phyloP scores from a whole-genome alignment of 2,329 filamentous ascomycete genomes.

The Calonectria naviculata region DNA sequence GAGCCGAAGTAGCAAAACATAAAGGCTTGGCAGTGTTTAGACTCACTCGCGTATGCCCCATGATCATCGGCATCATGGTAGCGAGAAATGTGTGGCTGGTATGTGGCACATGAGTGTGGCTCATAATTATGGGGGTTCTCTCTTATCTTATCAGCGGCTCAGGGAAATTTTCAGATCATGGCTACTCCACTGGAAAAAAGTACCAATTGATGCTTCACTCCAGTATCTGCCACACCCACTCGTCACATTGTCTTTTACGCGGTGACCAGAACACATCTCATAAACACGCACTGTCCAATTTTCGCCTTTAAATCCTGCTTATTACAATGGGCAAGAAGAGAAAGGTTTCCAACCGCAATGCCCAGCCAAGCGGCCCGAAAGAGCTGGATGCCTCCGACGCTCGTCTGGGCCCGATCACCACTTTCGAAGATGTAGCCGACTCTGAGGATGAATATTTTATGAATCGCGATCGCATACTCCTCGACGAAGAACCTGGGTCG shows the following conservation, averaged over 20 bases:
- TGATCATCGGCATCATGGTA: not conserved
- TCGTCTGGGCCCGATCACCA: conserved; percentile 69
- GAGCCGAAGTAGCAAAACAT: too few relatives aligned
- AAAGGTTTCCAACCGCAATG: conserved; percentile 70
- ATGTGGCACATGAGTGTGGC: not conserved
- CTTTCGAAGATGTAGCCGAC: conserved; percentile 88
- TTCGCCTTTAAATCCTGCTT: too few relatives aligned
- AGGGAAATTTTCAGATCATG: conserved; percentile 13
- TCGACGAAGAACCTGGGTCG: conserved; percentile 83
- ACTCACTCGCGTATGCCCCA: not conserved
- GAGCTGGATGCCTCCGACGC: conserved; percentile 69
- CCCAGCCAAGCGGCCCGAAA: conserved; percentile 61
- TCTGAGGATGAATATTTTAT: conserved; percentile 95
- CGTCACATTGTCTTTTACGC: not conserved
- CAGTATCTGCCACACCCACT: not conserved
- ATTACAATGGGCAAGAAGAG: conserved; percentile 72
- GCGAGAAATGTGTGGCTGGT: not conserved
- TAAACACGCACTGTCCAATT: not conserved
- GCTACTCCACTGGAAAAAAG: conserved; percentile 15
- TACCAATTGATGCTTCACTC: not conserved
- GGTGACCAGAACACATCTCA: not conserved
- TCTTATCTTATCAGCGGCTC: conserved; percentile 20
- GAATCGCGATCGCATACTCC: conserved; percentile 84
- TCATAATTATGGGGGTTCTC: not conserved
- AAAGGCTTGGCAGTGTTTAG: not conserved